These are phyloP conservation scores for Ustilago shanxiensis DNA, from an alignment of 1,284 basidiomycete genomes.

Conservation along the genomic window DNA sequence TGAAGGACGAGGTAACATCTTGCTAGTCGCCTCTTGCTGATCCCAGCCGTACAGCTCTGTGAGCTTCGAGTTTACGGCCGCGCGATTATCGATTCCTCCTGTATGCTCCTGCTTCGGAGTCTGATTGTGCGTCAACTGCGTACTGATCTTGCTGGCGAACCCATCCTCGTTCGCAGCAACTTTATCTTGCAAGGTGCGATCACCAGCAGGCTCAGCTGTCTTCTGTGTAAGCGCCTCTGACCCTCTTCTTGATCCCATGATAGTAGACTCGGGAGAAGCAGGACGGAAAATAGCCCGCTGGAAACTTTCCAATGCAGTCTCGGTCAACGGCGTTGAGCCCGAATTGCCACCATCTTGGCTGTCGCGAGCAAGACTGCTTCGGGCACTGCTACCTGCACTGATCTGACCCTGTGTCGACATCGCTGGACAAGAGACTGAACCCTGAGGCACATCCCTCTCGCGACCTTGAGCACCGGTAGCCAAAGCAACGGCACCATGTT, in stretches of 20 bases:
- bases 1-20: background rate
- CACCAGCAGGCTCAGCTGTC: conserved; percentile 19
- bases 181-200: conserved; percentile 2
- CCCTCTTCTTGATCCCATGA: conserved; percentile 49
- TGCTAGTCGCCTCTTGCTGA: conserved; percentile 17
- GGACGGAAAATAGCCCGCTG: conserved; percentile 36
- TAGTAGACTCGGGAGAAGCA: conserved; percentile 45
- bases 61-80: conserved; percentile 28
- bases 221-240: conserved; percentile 51
- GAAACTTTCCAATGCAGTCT: conserved; percentile 37
- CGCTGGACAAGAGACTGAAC: background rate
- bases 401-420: background rate
- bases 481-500: conserved; percentile 2
- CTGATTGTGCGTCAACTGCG: background rate
- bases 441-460: conserved; percentile 8
- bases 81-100: conserved; percentile 13
- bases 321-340: conserved; percentile 33
- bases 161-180: background rate
- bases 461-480: conserved; percentile 10
- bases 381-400: conserved; percentile 9
- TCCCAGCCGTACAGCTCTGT: conserved; percentile 42
- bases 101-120: conserved; percentile 1
- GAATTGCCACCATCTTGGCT: background rate
- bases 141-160: background rate
- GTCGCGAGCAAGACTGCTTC: conserved; percentile 3